Conservation (phyloP, 257 asterid genomes). For the Craterostigma plantagineum region DNA sequence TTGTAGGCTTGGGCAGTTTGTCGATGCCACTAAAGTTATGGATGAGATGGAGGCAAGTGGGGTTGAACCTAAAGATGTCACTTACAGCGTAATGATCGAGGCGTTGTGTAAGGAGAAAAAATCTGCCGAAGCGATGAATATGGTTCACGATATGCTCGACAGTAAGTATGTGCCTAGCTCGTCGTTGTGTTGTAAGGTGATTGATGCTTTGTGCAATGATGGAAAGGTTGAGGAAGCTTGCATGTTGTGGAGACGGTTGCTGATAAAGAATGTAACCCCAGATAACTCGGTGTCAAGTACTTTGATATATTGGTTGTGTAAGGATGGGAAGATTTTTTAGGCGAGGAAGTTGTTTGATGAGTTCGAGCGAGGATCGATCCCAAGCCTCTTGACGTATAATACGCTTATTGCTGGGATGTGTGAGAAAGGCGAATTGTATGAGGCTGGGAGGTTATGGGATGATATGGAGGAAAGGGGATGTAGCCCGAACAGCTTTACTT, state of each 20-base stretch:
- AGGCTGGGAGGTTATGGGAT: slow-evolving; percentile 93
- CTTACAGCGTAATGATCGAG: slow-evolving; percentile 70
- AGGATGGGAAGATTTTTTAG: slow-evolving; percentile 54
- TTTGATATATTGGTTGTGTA: slow-evolving; percentile 71
- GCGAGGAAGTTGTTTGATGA: slow-evolving; percentile 71
- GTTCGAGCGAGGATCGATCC: slow-evolving; percentile 58
- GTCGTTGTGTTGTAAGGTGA: slow-evolving; percentile 52
- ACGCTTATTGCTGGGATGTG: slow-evolving; percentile 79
- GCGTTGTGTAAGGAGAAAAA: slow-evolving; percentile 64
- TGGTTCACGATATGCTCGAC: slow-evolving; percentile 70
- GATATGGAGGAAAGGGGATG: slow-evolving; percentile 71
- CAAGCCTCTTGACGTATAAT: slow-evolving; percentile 67
- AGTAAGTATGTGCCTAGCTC: slow-evolving; percentile 53
- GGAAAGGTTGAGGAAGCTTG: slow-evolving; percentile 68
- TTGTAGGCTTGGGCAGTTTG: slow-evolving; percentile 46
- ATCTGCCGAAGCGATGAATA: slow-evolving; percentile 59
- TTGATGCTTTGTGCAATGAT: slow-evolving; percentile 57
- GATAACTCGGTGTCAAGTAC: slow-evolving; percentile 59
- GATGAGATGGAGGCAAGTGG: slow-evolving; percentile 86
- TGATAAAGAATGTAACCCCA: slow-evolving; percentile 64
- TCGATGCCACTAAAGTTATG: slow-evolving; percentile 70
- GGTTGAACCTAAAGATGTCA: slow-evolving; percentile 70
- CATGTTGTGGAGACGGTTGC: slow-evolving; percentile 46
- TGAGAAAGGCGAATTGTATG: slow-evolving; percentile 59
- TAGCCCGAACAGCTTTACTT: slow-evolving; percentile 65